A percentile compares a stretch with the other conserved stretches of the same genome.
Evolutionary conservation across 257 asterid species (phyloP).

Genomic region (Solanum appendiculatum): DNA sequence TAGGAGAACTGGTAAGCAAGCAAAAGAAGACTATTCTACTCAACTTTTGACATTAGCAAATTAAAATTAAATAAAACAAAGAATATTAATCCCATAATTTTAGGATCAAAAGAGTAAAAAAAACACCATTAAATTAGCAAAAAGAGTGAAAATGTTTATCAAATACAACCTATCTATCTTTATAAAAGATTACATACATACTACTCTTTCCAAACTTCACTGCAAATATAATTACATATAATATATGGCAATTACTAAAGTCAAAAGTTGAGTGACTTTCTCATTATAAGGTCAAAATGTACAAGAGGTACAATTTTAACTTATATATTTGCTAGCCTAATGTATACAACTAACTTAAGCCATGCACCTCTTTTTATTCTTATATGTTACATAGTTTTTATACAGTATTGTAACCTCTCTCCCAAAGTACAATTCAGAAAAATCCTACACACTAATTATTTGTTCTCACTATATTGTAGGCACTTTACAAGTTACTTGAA

Average conservation of each 20-base stretch:
- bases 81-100: not conserved
- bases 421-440: not conserved
- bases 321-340: not conserved
- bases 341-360: not conserved
- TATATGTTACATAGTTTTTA: not conserved
- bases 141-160: not conserved
- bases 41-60: not conserved
- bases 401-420: not conserved
- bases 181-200: not conserved
- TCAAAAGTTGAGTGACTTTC: not conserved
- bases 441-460: not conserved
- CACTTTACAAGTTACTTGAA: conserved; percentile 7
- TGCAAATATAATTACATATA: not conserved
- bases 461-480: not conserved
- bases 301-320: not conserved
- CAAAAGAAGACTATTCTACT: not conserved
- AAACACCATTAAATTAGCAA: not conserved
- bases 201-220: not conserved
- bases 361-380: not conserved
- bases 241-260: not conserved
- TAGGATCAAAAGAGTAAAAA: not conserved
- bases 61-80: not conserved
- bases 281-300: not conserved
- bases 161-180: not conserved
- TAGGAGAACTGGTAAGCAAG: not conserved